Base-by-base conservation (phyloP, 768 basidiomycete genomes). In the Lyophyllum atratum region DNA sequence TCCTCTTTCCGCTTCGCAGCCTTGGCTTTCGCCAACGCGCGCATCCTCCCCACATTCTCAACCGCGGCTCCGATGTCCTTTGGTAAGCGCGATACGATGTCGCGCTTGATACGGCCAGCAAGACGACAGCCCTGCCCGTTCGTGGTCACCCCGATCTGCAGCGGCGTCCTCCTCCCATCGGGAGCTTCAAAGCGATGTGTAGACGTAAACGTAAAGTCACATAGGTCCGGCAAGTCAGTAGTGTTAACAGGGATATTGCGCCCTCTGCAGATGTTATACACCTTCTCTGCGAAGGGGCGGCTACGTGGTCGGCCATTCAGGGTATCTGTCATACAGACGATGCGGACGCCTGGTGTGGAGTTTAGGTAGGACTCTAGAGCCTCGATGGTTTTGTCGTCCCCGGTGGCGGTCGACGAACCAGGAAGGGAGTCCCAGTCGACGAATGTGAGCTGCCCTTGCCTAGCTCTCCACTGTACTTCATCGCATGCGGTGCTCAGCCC, bases 121-220 rank as follows among this genome's bases (percentile, higher is more conserved):
- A 99, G 78, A 6, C 96, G 77, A 65, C 96, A 98, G 1, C 95
- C 96, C 59, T 89, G 84, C 0, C 93, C 93, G 63, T 97, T 98
- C 0, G 95, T 95, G 3, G 94, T 92, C 2, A 98, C 82, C 0
- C 89, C 92, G 21, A 99, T 73, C 66, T 91, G 90, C 0, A 92
- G 72, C 2, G 85, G 67, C 1, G 83, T 82, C 15, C 77, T 73
- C 33, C 68, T 68, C 4, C 79, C 79, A 11, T 68, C 63, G 3
- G 78, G 63, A 66, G 85, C 82, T 8, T 78, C 68, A 65, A 97
- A 94, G 3, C 95, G 89, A 62, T 98, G 92, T 0, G 89, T 84
- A 1, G 95, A 84, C 0, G 90, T 81, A 73, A 96, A 94, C 0
- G 90, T 87, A 67, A 92, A 98, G 69, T 97, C 94, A 70, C 92